A percentile compares a stretch with the other conserved stretches of the same genome.
These are phyloP conservation scores for Globisporangium apiculatum DNA, from an alignment of 352 stramenopile genomes.

Conservation along the genomic window DNA sequence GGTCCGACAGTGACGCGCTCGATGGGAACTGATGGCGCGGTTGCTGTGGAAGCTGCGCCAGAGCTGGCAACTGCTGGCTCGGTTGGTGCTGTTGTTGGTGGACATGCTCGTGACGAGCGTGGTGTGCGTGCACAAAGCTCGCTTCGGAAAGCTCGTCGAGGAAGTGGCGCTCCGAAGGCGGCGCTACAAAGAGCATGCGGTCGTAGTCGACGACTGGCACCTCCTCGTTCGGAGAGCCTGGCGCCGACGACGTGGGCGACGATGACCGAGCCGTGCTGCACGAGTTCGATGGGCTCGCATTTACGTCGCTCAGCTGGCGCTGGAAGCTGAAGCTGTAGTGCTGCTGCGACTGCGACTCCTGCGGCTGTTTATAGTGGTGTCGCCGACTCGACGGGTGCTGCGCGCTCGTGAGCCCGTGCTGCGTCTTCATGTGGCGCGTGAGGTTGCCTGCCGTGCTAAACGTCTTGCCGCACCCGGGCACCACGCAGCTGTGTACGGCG, in stretches of 20 bases:
- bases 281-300: background rate
- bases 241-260: constrained; percentile 1
- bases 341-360: background rate
- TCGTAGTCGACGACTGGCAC: constrained; percentile 29
- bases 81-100: background rate
- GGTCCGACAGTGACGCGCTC: constrained; percentile 20
- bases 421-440: constrained; percentile 57
- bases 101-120: background rate
- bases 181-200: constrained; percentile 28
- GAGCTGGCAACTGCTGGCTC: background rate
- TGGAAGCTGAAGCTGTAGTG: background rate
- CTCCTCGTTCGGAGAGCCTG: constrained; percentile 22
- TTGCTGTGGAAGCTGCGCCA: background rate
- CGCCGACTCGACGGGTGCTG: constrained; percentile 10
- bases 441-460: constrained; percentile 67
- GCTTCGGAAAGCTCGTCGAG: constrained; percentile 1
- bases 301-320: background rate
- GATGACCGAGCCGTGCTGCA: background rate
- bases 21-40: constrained; percentile 9
- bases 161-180: constrained; percentile 15
- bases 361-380: background rate
- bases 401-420: constrained; percentile 24
- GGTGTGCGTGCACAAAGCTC: background rate
- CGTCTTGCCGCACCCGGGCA: constrained; percentile 41
- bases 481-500: constrained; percentile 17